phyloP scores from a whole-genome alignment of 108 stramenopile genomes.

The Pseudonitzschia pungens region DNA sequence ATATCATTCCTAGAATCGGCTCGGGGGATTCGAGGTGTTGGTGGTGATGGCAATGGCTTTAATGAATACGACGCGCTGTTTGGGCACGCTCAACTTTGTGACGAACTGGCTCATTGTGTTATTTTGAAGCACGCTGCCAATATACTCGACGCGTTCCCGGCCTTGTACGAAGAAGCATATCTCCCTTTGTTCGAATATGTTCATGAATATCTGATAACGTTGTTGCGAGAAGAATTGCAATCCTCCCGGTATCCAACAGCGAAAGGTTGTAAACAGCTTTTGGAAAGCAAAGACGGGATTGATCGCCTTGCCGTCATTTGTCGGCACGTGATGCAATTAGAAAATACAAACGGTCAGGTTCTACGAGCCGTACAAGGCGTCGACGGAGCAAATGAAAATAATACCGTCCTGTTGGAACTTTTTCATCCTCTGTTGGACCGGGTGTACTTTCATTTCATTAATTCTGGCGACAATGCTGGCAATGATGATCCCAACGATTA shows the following conservation, averaged over 20 bases:
- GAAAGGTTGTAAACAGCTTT: background rate
- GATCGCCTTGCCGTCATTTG: slow-evolving; percentile 4
- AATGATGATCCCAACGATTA: background rate
- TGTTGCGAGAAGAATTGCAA: slow-evolving; percentile 22
- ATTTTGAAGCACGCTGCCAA: slow-evolving; percentile 13
- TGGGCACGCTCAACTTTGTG: slow-evolving; percentile 19
- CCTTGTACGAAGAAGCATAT: slow-evolving; percentile 27
- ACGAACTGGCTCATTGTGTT: slow-evolving; percentile 13
- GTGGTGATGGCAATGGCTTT: background rate
- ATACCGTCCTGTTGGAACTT: slow-evolving; percentile 18
- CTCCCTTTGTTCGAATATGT: slow-evolving; percentile 27
- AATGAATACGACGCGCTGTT: slow-evolving; percentile 4
- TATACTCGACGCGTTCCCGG: slow-evolving; percentile 3
- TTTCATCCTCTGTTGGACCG: slow-evolving; percentile 27
- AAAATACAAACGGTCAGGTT: background rate
- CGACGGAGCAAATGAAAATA: slow-evolving; percentile 1
- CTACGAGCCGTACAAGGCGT: slow-evolving; percentile 6
- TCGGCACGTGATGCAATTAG: slow-evolving; percentile 15
- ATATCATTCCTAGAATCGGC: slow-evolving; percentile 14
- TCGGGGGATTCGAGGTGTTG: background rate
- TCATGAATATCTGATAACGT: slow-evolving; percentile 6
- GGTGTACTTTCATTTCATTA: slow-evolving; percentile 68
- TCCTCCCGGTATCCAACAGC: slow-evolving; percentile 16
- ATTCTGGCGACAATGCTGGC: slow-evolving; percentile 32
- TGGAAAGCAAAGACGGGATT: slow-evolving; percentile 1